Conservation (phyloP, 2,329 filamentous ascomycete genomes). For the Ceratocystis cubensis region DNA sequence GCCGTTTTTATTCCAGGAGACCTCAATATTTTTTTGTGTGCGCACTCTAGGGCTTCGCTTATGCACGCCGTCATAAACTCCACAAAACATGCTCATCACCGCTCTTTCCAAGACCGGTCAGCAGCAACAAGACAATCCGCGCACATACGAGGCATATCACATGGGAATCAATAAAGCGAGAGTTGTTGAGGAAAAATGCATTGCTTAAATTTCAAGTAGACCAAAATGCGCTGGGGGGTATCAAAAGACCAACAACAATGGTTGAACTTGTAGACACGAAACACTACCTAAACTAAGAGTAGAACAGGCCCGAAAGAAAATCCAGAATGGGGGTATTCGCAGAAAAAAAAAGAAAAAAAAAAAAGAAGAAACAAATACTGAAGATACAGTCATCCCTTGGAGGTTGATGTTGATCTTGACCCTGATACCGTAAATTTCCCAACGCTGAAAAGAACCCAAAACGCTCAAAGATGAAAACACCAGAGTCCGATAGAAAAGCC, state of each 20-base stretch:
- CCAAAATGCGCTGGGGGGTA: slow-evolving; percentile 11
- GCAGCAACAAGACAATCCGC: background rate
- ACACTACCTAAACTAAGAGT: slow-evolving; percentile 11
- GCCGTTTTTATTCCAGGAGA: background rate
- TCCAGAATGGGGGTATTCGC: slow-evolving; percentile 9
- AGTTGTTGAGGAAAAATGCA: slow-evolving; percentile 7
- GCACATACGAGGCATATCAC: slow-evolving; percentile 1
- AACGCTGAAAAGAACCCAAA: slow-evolving; percentile 10
- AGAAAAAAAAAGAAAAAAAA: background rate
- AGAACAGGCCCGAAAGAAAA: slow-evolving; percentile 1
- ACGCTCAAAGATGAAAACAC: slow-evolving; percentile 11
- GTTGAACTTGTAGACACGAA: slow-evolving; percentile 13
- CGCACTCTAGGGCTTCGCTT: slow-evolving; percentile 9
- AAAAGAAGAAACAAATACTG: slow-evolving; percentile 4
- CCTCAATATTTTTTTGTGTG: background rate
- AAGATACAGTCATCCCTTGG: background rate
- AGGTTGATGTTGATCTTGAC: background rate
- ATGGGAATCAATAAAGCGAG: background rate
- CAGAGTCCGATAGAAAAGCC: background rate
- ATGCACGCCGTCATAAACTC: background rate
- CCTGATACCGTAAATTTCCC: slow-evolving; percentile 7
- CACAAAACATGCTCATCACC: background rate
- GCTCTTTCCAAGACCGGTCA: background rate
- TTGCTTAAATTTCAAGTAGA: slow-evolving; percentile 16
- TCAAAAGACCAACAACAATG: slow-evolving; percentile 3